Evolutionary conservation across 1,284 basidiomycete species (phyloP).

Genomic region (Ceratobasidium theobromae): DNA sequence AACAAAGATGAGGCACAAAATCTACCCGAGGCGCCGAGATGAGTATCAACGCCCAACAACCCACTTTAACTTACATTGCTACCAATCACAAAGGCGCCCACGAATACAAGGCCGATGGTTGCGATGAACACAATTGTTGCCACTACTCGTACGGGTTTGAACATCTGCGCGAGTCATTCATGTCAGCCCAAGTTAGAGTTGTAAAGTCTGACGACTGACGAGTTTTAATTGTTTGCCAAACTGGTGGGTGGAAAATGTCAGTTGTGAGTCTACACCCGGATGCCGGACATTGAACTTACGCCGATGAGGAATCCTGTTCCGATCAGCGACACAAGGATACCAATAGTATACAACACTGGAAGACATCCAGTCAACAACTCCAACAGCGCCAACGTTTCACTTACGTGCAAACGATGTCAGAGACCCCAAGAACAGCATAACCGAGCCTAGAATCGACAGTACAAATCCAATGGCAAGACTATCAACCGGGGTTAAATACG

Average conservation of each 20-base stretch:
- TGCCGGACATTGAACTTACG: constrained; percentile 46
- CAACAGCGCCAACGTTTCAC: not conserved
- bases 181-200: too few species aligned
- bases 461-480: constrained; percentile 71
- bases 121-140: constrained; percentile 79
- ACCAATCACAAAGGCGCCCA: constrained; percentile 72
- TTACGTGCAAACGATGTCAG: constrained; percentile 75
- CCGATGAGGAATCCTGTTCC: constrained; percentile 91
- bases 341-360: constrained; percentile 78
- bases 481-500: not conserved
- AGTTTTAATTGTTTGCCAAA: constrained; percentile 79
- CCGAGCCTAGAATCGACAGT: constrained; percentile 77
- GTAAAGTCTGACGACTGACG: constrained; percentile 48
- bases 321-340: constrained; percentile 78
- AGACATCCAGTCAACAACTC: not conserved
- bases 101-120: constrained; percentile 75
- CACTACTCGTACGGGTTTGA: constrained; percentile 85
- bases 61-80: constrained; percentile 63
- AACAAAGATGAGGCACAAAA: constrained; percentile 69
- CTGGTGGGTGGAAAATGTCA: constrained; percentile 43
- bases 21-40: constrained; percentile 39
- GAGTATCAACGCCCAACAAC: constrained; percentile 1
- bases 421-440: constrained; percentile 74
- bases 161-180: too few species aligned
- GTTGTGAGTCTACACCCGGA: not conserved